phyloP scores from a whole-genome alignment of 139 green algal genomes.

The Chlamydomonas schloesseri region DNA sequence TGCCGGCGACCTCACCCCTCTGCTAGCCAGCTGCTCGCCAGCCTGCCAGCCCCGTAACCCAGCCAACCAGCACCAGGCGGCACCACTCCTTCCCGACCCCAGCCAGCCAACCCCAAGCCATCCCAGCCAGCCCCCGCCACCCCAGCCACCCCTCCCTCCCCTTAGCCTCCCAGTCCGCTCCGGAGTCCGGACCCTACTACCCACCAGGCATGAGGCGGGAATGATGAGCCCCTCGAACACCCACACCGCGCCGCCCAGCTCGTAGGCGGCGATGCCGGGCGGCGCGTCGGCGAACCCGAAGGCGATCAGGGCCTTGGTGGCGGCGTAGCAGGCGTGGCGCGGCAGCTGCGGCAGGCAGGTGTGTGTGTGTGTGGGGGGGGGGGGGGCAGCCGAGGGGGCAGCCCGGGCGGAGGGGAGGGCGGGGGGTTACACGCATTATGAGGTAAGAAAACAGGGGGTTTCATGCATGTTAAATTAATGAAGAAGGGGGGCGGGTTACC shows the following conservation, averaged over 20 bases:
- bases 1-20: no score
- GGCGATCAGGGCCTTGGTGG: conserved; percentile 16
- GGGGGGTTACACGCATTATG: background rate
- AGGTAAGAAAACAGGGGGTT: no score
- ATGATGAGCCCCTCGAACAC: conserved; percentile 28
- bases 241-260: conserved; percentile 4
- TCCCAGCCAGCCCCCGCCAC: background rate
- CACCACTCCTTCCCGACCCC: no score
- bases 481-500: no score
- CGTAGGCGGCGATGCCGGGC: conserved; percentile 18
- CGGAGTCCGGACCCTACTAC: no score
- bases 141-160: no score
- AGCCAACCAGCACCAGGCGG: no score
- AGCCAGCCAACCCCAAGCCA: background rate
- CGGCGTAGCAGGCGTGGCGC: conserved; percentile 7
- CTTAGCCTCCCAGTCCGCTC: background rate
- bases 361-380: no score
- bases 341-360: conserved; percentile 15
- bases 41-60: no score
- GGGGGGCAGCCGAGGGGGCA: background rate
- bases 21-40: no score
- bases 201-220: conserved; percentile 29
- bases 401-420: no score
- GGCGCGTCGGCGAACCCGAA: background rate
- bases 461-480: no score